Evolutionary conservation across 2,329 filamentous ascomycete species (phyloP).

Genomic region (Fusarium praegraminearum): DNA sequence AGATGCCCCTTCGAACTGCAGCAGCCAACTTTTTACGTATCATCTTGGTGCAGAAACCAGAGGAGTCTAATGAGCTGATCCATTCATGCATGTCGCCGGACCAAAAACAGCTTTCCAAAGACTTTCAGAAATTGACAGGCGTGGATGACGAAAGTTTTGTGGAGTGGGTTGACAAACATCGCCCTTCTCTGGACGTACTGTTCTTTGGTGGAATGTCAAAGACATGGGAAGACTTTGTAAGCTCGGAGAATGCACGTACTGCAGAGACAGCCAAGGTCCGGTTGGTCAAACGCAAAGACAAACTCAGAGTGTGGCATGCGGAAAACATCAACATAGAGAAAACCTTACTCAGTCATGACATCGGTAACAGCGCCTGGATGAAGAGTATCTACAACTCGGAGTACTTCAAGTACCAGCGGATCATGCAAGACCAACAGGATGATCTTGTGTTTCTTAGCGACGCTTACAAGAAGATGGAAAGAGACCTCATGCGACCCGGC

Average conservation of each 20-base stretch:
- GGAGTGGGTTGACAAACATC: constrained; percentile 86
- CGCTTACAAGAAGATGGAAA: constrained; percentile 81
- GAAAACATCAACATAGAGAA: constrained; percentile 78
- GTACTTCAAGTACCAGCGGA: constrained; percentile 88
- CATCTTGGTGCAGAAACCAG: constrained; percentile 90
- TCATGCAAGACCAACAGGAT: constrained; percentile 93
- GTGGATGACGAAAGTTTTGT: constrained; percentile 91
- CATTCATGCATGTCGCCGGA: constrained; percentile 77
- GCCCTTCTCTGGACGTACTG: constrained; percentile 80
- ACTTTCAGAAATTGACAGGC: constrained; percentile 86
- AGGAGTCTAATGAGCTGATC: constrained; percentile 80
- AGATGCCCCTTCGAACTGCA: constrained; percentile 75
- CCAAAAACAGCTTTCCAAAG: constrained; percentile 76
- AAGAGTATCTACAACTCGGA: constrained; percentile 95
- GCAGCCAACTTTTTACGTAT: constrained; percentile 92
- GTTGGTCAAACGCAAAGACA: constrained; percentile 82
- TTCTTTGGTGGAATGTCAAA: constrained; percentile 86
- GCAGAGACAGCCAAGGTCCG: constrained; percentile 79
- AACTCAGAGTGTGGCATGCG: constrained; percentile 80
- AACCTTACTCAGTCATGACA: constrained; percentile 82
- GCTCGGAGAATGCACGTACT: constrained; percentile 82
- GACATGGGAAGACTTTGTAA: constrained; percentile 89
- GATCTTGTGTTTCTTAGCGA: constrained; percentile 82
- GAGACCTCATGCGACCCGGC: constrained; percentile 81
- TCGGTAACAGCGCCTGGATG: constrained; percentile 90